Percentiles rank a stretch among this genome's conserved stretches.
Conservation (phyloP, 192 early-diverging fungal species). For the Linnemannia zychae region DNA sequence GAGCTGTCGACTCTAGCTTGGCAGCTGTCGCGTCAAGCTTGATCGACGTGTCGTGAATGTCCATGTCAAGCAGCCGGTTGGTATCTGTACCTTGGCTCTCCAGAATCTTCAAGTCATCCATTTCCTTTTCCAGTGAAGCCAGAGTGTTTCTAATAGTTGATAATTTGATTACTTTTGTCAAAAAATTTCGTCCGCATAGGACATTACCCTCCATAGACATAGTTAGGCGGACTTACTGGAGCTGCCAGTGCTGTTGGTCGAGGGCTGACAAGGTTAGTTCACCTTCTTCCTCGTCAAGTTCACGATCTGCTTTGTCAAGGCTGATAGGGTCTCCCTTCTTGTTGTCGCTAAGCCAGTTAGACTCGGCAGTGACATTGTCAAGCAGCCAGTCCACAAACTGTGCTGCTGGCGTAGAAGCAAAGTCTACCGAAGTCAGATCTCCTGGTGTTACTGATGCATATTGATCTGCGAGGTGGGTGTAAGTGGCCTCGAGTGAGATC, state of each 20-base stretch:
- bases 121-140: conserved; percentile 31
- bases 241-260: conserved; percentile 37
- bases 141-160: conserved; percentile 24
- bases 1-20: conserved; percentile 26
- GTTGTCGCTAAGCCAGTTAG: conserved; percentile 32
- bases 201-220: background rate
- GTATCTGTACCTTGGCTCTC: conserved; percentile 18
- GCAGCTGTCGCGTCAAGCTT: conserved; percentile 30
- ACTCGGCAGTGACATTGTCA: conserved; percentile 37
- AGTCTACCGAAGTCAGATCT: background rate
- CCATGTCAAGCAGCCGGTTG: conserved; percentile 27
- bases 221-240: conserved; percentile 16
- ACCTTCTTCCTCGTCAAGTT: background rate
- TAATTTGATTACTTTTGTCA: background rate
- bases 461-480: background rate
- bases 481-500: conserved; percentile 17
- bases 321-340: background rate
- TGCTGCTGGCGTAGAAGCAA: conserved; percentile 1
- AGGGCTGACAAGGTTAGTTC: conserved; percentile 8
- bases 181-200: too few species aligned
- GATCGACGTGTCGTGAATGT: conserved; percentile 35
- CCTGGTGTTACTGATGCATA: conserved; percentile 1
- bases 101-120: conserved; percentile 31
- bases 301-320: background rate
- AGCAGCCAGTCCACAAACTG: conserved; percentile 38